Evolutionary conservation across 2,329 filamentous ascomycete genomes (phyloP).

Genomic region (Aphanocladium album): DNA sequence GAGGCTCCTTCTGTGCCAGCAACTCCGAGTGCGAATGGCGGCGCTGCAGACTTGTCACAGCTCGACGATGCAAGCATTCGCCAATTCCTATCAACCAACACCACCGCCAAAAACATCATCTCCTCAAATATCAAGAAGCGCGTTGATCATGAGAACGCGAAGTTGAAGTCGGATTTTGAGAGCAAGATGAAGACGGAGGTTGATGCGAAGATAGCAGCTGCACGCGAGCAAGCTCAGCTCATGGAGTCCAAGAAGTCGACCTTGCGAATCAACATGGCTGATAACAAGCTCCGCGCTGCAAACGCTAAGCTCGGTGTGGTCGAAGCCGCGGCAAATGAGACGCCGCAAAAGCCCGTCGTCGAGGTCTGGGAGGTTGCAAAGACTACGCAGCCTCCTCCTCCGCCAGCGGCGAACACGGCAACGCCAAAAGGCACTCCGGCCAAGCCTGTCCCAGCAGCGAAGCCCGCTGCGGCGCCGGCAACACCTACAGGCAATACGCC

Average conservation of each 20-base stretch:
- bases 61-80: slow-evolving; percentile 53
- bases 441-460: slow-evolving; percentile 12
- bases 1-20: slow-evolving; percentile 30
- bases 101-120: slow-evolving; percentile 54
- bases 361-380: slow-evolving; percentile 87
- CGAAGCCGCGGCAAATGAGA: slow-evolving; percentile 76
- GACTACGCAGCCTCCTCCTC: slow-evolving; percentile 29
- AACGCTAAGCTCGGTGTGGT: slow-evolving; percentile 73
- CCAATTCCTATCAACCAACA: slow-evolving; percentile 51
- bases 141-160: slow-evolving; percentile 60
- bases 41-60: slow-evolving; percentile 38
- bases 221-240: slow-evolving; percentile 60
- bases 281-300: slow-evolving; percentile 60
- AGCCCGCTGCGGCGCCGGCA: background rate
- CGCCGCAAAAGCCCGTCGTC: slow-evolving; percentile 73
- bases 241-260: slow-evolving; percentile 71
- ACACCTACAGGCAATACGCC: background rate
- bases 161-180: slow-evolving; percentile 51
- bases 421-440: slow-evolving; percentile 15
- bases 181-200: slow-evolving; percentile 41
- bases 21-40: slow-evolving; percentile 28
- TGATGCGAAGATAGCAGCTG: slow-evolving; percentile 49
- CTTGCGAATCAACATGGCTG: slow-evolving; percentile 72
- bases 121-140: slow-evolving; percentile 63
- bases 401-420: slow-evolving; percentile 12